Evolutionary conservation across 2,329 filamentous ascomycete species (phyloP), one percentile per base, ranked within the genome.

Genomic region (Periconia macrospinosa): DNA sequence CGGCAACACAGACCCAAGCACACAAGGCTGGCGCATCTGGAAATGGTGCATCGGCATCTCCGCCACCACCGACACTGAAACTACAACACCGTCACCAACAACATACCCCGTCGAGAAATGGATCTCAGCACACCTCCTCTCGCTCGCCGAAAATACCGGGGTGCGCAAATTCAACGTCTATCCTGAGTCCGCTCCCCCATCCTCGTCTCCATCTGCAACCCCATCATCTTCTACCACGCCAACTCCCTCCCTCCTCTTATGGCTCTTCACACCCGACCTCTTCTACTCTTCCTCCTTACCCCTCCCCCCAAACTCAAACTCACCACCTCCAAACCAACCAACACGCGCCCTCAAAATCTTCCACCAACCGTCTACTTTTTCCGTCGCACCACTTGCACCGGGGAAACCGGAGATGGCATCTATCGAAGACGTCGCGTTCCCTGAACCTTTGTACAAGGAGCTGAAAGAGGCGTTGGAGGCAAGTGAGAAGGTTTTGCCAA

Each of bases 251-350:
- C 53, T 70, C 2, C 64, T 82, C 69, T 58, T 86, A 27, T 86
- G 84, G 84, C 75, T 84, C 50, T 86, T 87, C 69, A 84, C 84
- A 8, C 82, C 83, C 0, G 79, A 85, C 53, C 75, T 86, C 41
- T 77, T 77, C 47, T 82, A 85, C 57, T 84, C 84, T 1, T 81
- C 76, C 10, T 79, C 78, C 0, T 27, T 27, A 62, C 69, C 10
- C 45, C 62, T 70, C 10, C 45, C 62, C 5, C 3, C 33, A 3
- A 13, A 3, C 33, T 37, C 33, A 6, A 13, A 33, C 30, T 56
- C 57, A 3, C 13, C 27, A 30, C 49, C 54, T 9, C 58, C 69
- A 0, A 50, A 60, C 9, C 71, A 77, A 42, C 76, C 78, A 2
- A 72, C 74, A 1, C 77, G 81, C n/a, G 82, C 81, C 1, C 77